Conservation (phyloP, 495 filamentous ascomycete species). For the Haplographium delicatum region DNA sequence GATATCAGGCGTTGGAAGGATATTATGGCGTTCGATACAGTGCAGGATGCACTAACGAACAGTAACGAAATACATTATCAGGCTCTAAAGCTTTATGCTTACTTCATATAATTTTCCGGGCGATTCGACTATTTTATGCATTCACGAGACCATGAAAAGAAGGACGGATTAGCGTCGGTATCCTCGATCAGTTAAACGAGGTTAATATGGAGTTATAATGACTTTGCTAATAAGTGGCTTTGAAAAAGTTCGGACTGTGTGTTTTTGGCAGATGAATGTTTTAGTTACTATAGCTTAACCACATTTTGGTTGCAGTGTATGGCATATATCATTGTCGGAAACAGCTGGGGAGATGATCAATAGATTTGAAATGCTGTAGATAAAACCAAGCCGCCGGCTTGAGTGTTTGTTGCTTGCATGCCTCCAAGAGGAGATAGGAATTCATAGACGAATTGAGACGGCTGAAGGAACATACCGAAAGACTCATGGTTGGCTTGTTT, state of each 20-base stretch:
- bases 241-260: neutral
- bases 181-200: slow-evolving; percentile 3
- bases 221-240: neutral
- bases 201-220: slow-evolving; percentile 15
- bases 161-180: slow-evolving; percentile 5
- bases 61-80: slow-evolving; percentile 6
- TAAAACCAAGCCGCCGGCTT: neutral
- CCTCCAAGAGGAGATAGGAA: neutral
- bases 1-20: too few relatives aligned
- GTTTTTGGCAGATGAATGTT: neutral
- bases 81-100: slow-evolving; percentile 1
- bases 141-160: slow-evolving; percentile 24
- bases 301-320: slow-evolving; percentile 17
- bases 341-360: neutral
- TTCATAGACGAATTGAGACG: slow-evolving; percentile 2
- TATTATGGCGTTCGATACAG: slow-evolving; percentile 18
- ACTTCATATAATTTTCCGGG: slow-evolving; percentile 20
- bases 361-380: neutral
- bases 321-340: slow-evolving; percentile 3
- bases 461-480: neutral
- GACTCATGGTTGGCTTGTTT: too few relatives aligned
- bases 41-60: slow-evolving; percentile 7
- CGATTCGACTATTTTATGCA: slow-evolving; percentile 15
- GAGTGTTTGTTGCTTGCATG: slow-evolving; percentile 1
- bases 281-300: slow-evolving; percentile 11